Conservation (phyloP, 805 yeast species). For the Scheffersomyces amazonensis region DNA sequence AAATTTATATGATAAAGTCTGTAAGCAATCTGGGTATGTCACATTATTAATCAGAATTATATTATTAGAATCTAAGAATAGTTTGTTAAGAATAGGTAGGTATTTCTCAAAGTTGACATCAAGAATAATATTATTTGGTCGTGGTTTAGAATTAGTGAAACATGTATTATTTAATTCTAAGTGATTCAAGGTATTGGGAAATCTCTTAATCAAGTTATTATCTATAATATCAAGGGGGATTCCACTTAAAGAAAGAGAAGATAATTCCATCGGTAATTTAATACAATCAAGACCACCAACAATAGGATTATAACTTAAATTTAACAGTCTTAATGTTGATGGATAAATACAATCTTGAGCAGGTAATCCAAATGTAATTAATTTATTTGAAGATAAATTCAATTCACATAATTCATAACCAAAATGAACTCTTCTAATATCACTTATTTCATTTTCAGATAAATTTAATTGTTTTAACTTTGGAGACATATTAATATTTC, state of each 20-base stretch:
- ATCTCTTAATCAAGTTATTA: not conserved
- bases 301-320: not conserved
- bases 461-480: slow-evolving; percentile 12
- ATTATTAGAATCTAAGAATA: not conserved
- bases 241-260: not conserved
- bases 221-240: not conserved
- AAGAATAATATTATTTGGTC: not conserved
- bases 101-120: not conserved
- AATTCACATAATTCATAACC: slow-evolving; percentile 3
- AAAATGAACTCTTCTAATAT: slow-evolving; percentile 11
- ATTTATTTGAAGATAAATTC: not conserved
- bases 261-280: not conserved
- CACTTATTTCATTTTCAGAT: slow-evolving; percentile 13
- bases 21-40: not conserved
- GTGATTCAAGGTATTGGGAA: not conserved
- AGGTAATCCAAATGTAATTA: not conserved
- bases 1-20: not conserved
- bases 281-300: not conserved
- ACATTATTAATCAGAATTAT: not conserved
- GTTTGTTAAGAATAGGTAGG: not conserved
- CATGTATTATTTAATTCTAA: not conserved
- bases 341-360: not conserved
- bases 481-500: slow-evolving; percentile 13
- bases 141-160: not conserved
- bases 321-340: not conserved